Evolutionary conservation across 345 rosid species (phyloP).

Genomic region (Pugionium cornutum): DNA sequence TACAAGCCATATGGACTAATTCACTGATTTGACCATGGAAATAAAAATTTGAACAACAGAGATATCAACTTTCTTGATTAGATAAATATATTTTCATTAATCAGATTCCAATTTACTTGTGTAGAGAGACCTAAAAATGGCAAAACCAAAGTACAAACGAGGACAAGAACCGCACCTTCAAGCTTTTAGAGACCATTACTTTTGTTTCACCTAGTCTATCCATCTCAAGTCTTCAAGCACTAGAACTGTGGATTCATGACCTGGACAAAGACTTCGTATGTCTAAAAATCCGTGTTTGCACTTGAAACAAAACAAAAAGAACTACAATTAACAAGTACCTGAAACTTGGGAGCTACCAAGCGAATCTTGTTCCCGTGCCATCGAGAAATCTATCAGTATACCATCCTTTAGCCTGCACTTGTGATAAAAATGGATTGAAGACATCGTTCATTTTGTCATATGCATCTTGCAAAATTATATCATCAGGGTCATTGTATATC

Average conservation of each 20-base stretch:
- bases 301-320: background rate
- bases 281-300: slow-evolving; percentile 21
- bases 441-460: slow-evolving; percentile 60
- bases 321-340: too few relatives aligned
- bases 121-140: slow-evolving; percentile 4
- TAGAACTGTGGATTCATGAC: slow-evolving; percentile 23
- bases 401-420: slow-evolving; percentile 86
- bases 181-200: slow-evolving; percentile 17
- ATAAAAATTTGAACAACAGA: background rate
- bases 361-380: slow-evolving; percentile 80
- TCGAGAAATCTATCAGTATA: slow-evolving; percentile 86
- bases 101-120: slow-evolving; percentile 31
- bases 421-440: slow-evolving; percentile 56
- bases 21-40: slow-evolving; percentile 25
- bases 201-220: slow-evolving; percentile 30
- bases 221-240: slow-evolving; percentile 22
- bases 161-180: slow-evolving; percentile 38
- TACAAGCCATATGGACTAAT: too few relatives aligned
- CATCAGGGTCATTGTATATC: slow-evolving; percentile 39
- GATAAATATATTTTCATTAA: background rate
- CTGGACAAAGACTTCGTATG: slow-evolving; percentile 21
- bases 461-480: slow-evolving; percentile 53
- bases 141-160: slow-evolving; percentile 31
- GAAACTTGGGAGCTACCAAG: slow-evolving; percentile 43
- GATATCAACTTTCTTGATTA: background rate